Base-by-base conservation (phyloP, 805 yeast genomes). In the Wilhelminamyces savonicus region DNA sequence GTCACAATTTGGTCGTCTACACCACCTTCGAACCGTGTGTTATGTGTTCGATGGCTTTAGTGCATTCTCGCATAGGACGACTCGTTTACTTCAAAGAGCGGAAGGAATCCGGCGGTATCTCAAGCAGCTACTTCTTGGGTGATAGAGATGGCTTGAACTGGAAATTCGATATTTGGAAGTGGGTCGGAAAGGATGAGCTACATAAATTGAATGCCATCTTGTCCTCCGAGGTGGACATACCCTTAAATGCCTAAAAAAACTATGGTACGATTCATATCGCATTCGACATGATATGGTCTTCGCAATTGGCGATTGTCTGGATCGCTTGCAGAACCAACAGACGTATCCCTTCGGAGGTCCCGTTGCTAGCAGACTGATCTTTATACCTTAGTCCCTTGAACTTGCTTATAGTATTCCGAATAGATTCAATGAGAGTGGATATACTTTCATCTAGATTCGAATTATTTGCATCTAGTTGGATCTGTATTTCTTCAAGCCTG, bases 1-100 rank as follows among this genome's bases (percentile, higher is more conserved):
- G 97, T 49, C 71, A 80, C 21, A 73, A 78, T 31, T 69, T 76
- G 40, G 78, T 83, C 37, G 86, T 92, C 0, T 86, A 82, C 48
- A 82, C 94, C 1, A 82, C 95, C 0, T 95, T 87, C 50, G 98
- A 92, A 53, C 98, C 98, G 0, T 92, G 98, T 47, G 74, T 85
- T 0, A 92, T 90, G 97, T 92, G 98, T 48, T 61, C 84, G 5
- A 92, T 92, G 98, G 97, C 97, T 0, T 62, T 92, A 23, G 78
- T 88, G 8, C 98, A 92, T 51, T 90, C 97, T 1, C 65, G 98
- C 28, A 71, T 92, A 0, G 69, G 76, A 11, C 64, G 86, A 30
- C 58, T 90, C 20, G 59, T 83, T 1, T 90, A 78, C 54, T 41
- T 82, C 12, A 57, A 60, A 23, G 37, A 43, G 10, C 59, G 71